phyloP scores from a whole-genome alignment of 345 rosid species.

The Aethionema arabicum region DNA sequence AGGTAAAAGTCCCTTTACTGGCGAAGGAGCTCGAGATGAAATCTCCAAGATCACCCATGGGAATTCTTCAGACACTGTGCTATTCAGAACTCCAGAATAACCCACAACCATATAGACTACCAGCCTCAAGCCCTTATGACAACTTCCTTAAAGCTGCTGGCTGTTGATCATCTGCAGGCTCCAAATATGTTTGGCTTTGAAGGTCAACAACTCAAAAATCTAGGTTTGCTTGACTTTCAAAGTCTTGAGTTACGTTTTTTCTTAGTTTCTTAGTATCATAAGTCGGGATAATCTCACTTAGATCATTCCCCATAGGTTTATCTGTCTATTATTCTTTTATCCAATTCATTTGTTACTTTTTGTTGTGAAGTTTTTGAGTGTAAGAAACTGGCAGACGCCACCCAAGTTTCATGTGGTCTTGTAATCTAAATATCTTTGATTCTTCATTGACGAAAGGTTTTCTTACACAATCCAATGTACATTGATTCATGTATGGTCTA shows the following conservation, averaged over 20 bases:
- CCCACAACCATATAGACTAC: conserved; percentile 31
- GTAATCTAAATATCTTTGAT: conserved; percentile 26
- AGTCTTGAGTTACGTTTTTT: conserved; percentile 23
- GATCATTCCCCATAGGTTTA: conserved; percentile 28
- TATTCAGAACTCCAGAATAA: conserved; percentile 29
- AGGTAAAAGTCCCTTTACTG: conserved; percentile 60
- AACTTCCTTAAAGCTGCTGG: conserved; percentile 44
- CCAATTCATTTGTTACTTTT: conserved; percentile 33
- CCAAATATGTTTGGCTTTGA: conserved; percentile 3
- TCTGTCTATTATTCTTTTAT: conserved; percentile 22
- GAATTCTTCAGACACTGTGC: conserved; percentile 37
- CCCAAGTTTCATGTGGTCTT: conserved; percentile 14
- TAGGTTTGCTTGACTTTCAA: conserved; percentile 23
- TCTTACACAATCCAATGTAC: conserved; percentile 19
- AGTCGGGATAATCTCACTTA: conserved; percentile 19
- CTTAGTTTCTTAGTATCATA: conserved; percentile 19
- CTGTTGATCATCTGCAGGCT: conserved; percentile 32
- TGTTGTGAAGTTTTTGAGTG: conserved; percentile 14
- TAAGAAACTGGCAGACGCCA: conserved; percentile 17
- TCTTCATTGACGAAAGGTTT: background rate
- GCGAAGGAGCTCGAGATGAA: conserved; percentile 33
- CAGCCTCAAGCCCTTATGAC: conserved; percentile 41
- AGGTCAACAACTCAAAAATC: conserved; percentile 9
- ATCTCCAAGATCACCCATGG: conserved; percentile 35
- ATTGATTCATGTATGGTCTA: conserved; percentile 8